These are phyloP conservation scores for Ganoderma lucidum DNA, from an alignment of 1,284 basidiomycete species.

Conservation along the genomic window DNA sequence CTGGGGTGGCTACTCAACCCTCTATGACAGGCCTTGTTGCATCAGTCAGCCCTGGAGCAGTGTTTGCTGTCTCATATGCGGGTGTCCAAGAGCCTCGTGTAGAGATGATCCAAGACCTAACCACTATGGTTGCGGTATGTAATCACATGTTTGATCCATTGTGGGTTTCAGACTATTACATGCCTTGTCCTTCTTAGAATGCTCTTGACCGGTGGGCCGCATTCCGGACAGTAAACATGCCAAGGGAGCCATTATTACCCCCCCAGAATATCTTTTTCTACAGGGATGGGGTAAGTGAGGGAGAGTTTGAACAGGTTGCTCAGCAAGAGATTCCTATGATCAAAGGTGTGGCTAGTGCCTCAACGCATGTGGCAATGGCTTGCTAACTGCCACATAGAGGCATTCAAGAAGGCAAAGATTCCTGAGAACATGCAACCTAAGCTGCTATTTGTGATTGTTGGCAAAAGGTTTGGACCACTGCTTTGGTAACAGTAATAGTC, in stretches of 20 bases:
- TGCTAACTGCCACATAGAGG: conserved; percentile 10
- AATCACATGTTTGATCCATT: not conserved
- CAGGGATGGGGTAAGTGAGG: conserved; percentile 73
- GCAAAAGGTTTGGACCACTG: conserved; percentile 51
- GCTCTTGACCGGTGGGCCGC: conserved; percentile 36
- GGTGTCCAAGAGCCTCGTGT: conserved; percentile 55
- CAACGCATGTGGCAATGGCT: too few species aligned
- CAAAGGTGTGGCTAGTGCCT: conserved; percentile 42
- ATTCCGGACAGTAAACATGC: not conserved
- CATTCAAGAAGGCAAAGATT: conserved; percentile 16
- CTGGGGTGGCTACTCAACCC: conserved; percentile 51
- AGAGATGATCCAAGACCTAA: conserved; percentile 58
- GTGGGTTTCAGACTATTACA: not conserved
- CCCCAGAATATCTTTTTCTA: conserved; percentile 57
- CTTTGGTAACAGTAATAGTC: not conserved
- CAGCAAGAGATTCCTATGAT: conserved; percentile 55
- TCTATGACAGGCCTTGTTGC: conserved; percentile 63
- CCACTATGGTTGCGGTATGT: conserved; percentile 47
- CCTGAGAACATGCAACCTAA: conserved; percentile 36
- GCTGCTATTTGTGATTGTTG: conserved; percentile 58
- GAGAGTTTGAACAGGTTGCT: conserved; percentile 58
- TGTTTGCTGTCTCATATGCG: conserved; percentile 45
- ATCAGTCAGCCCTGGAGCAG: conserved; percentile 48
- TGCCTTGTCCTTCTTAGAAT: conserved; percentile 28
- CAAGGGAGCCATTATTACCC: not conserved